These are phyloP conservation scores for Phytophthora constricta DNA, from an alignment of 352 stramenopile species.

Conservation along the genomic window DNA sequence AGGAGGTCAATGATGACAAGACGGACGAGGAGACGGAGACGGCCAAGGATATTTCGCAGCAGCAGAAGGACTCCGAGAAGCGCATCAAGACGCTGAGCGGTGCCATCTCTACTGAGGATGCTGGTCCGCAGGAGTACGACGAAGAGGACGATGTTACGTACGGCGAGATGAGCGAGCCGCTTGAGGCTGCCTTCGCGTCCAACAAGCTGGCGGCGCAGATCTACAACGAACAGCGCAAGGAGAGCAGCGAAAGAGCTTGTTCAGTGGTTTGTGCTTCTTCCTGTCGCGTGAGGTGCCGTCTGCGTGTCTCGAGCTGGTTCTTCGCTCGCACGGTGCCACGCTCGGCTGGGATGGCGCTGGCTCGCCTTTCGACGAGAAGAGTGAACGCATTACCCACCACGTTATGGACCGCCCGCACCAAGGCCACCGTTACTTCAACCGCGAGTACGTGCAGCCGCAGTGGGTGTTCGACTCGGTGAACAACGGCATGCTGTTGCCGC, in stretches of 20 bases:
- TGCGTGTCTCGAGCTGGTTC: conserved; percentile 96
- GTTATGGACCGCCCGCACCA: conserved; percentile 95
- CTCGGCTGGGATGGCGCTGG: conserved; percentile 96
- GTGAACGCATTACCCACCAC: conserved; percentile 97
- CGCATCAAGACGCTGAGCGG: conserved; percentile 76
- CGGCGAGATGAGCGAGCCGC: conserved; percentile 89
- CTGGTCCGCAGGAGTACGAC: conserved; percentile 72
- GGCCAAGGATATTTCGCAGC: conserved; percentile 53
- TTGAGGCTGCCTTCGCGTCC: conserved; percentile 89
- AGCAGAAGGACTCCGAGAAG: conserved; percentile 91
- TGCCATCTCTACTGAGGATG: conserved; percentile 42
- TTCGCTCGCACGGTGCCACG: conserved; percentile 93
- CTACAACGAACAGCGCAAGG: conserved; percentile 83
- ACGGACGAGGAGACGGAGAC: conserved; percentile 38
- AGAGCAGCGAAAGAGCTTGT: conserved; percentile 80
- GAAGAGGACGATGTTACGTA: conserved; percentile 78
- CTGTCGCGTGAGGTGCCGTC: conserved; percentile 95
- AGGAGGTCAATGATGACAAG: conserved; percentile 38
- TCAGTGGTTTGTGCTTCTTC: conserved; percentile 90
- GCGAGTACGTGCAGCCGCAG: conserved; percentile 99
- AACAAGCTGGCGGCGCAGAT: conserved; percentile 85
- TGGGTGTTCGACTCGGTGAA: conserved; percentile 99
- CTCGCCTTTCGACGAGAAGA: conserved; percentile 92
- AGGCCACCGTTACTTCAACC: conserved; percentile 86
- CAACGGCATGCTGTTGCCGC: conserved; percentile 94